phyloP scores from a whole-genome alignment of 306 rosid genomes.

The Vigna unguiculata region DNA sequence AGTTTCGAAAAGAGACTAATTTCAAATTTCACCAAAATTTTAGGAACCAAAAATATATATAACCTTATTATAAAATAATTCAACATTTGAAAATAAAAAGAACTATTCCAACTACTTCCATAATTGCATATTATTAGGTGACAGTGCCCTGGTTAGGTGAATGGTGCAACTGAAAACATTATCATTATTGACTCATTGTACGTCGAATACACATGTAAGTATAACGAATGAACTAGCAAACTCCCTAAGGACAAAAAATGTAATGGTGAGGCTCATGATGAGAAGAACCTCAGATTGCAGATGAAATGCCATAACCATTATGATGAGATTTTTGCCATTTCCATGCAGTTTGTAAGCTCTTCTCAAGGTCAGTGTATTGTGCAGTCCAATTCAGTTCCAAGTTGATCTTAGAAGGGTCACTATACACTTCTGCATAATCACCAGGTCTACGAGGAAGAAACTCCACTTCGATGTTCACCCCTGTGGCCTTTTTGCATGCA shows the following conservation, averaged over 20 bases:
- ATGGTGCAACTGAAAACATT: neutral
- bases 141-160: too few relatives aligned
- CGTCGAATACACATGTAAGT: slow-evolving; percentile 69
- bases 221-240: slow-evolving; percentile 60
- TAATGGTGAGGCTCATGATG: slow-evolving; percentile 28
- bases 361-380: slow-evolving; percentile 68
- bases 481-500: slow-evolving; percentile 95
- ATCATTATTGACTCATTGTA: slow-evolving; percentile 51
- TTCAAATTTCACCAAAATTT: too few relatives aligned
- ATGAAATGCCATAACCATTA: slow-evolving; percentile 68
- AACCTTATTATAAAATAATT: too few relatives aligned
- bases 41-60: too few relatives aligned
- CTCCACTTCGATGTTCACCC: slow-evolving; percentile 78
- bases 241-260: slow-evolving; percentile 53
- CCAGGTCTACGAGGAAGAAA: slow-evolving; percentile 93
- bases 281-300: slow-evolving; percentile 52
- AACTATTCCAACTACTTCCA: too few relatives aligned
- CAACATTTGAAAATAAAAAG: too few relatives aligned
- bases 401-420: slow-evolving; percentile 78
- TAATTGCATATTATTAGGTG: too few relatives aligned
- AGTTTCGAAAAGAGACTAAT: too few relatives aligned
- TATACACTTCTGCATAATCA: slow-evolving; percentile 90
- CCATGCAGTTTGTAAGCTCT: slow-evolving; percentile 84
- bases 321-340: slow-evolving; percentile 89
- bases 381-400: slow-evolving; percentile 90